Evolutionary conservation across 2,329 filamentous ascomycete species (phyloP).

Genomic region (Fusarium acutatum): DNA sequence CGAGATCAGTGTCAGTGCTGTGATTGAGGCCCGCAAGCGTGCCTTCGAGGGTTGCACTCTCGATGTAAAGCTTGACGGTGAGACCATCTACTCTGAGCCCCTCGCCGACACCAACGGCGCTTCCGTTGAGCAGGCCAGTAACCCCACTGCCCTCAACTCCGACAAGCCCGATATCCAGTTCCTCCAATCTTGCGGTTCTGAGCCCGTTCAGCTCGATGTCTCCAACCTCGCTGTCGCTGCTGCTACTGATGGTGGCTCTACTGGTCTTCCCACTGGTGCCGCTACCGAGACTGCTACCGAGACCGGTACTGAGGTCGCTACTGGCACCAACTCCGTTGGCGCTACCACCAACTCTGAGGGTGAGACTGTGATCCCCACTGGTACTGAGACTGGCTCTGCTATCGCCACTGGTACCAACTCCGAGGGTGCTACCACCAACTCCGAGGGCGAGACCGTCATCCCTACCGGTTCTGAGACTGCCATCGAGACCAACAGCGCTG

Average conservation of each 20-base stretch:
- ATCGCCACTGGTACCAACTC: background rate
- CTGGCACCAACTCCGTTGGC: background rate
- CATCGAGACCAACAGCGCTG: constrained; percentile 24
- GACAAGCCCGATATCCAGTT: background rate
- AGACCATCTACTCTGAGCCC: background rate
- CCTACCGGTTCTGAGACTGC: background rate
- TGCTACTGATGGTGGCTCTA: background rate
- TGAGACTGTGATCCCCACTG: background rate
- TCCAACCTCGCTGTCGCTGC: constrained; percentile 12
- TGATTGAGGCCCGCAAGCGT: background rate
- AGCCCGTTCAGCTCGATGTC: background rate
- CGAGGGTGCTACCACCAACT: background rate
- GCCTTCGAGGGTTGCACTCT: constrained; percentile 3
- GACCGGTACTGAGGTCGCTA: background rate
- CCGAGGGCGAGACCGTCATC: background rate
- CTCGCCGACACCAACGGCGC: background rate
- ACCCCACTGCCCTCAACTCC: fast-evolving
- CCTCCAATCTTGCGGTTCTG: constrained; percentile 10
- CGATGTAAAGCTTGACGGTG: background rate
- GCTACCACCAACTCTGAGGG: constrained; percentile 5
- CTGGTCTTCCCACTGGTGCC: background rate
- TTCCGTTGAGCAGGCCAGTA: background rate
- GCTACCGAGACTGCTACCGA: background rate
- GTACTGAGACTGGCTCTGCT: background rate
- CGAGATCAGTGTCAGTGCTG: background rate